Conservation (phyloP, 495 filamentous ascomycete species). For the Lophiostoma macrostomum region DNA sequence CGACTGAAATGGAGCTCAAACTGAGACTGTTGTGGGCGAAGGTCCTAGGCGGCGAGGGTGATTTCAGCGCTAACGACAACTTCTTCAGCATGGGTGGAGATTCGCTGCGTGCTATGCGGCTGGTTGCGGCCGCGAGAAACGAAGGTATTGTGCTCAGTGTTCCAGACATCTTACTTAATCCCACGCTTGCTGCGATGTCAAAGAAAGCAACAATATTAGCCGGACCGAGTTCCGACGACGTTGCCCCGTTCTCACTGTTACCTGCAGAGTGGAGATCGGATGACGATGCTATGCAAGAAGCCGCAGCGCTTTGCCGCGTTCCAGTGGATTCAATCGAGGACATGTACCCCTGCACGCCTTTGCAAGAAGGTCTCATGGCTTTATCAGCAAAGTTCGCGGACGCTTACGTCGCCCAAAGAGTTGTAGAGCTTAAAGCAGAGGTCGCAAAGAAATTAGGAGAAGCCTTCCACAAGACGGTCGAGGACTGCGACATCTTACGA, state of each 20-base stretch:
- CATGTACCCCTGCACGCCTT: slow-evolving; percentile 24
- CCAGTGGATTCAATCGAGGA: slow-evolving; percentile 10
- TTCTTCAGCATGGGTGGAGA: slow-evolving; percentile 38
- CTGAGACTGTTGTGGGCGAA: slow-evolving; percentile 26
- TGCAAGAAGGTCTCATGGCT: slow-evolving; percentile 31
- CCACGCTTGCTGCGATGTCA: slow-evolving; percentile 50
- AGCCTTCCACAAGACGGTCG: slow-evolving; percentile 51
- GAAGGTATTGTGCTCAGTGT: slow-evolving; percentile 42
- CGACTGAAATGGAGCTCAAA: slow-evolving; percentile 23
- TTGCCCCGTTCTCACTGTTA: slow-evolving; percentile 29
- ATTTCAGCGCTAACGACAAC: slow-evolving; percentile 27
- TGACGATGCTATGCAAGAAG: slow-evolving; percentile 12
- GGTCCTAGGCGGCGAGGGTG: slow-evolving; percentile 13
- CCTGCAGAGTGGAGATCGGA: slow-evolving; percentile 11
- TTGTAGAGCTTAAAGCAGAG: slow-evolving; percentile 19
- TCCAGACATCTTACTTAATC: slow-evolving; percentile 50
- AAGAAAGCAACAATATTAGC: slow-evolving; percentile 7
- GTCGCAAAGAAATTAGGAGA: slow-evolving; percentile 1
- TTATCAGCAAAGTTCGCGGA: slow-evolving; percentile 29
- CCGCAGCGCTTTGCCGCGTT: slow-evolving; percentile 10
- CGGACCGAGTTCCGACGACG: background rate
- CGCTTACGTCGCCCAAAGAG: slow-evolving; percentile 30
- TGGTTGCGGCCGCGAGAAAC: slow-evolving; percentile 29
- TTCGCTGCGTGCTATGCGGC: slow-evolving; percentile 34
- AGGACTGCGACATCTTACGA: slow-evolving; percentile 53